Percentiles rank a stretch among this genome's conserved stretches.
Evolutionary conservation across 2,329 filamentous ascomycete species (phyloP).

Genomic region (Boeremia exigua): DNA sequence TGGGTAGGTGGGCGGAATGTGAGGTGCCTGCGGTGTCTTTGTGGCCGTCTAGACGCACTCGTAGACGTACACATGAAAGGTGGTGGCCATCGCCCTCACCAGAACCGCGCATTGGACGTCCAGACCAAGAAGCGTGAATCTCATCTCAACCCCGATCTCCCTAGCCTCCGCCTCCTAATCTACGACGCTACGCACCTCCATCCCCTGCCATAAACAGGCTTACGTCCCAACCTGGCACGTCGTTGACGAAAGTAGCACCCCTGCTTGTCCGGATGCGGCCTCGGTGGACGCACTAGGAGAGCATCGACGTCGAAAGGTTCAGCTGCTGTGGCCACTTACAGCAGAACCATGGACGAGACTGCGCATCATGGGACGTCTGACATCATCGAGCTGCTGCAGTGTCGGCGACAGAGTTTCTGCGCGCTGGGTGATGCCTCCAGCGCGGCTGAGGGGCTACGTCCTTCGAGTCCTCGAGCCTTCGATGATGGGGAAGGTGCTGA

Average conservation of each 20-base stretch:
- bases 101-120: too few species aligned
- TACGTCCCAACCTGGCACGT: not conserved
- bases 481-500: too few species aligned
- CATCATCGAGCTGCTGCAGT: too few species aligned
- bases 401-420: too few species aligned
- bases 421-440: too few species aligned
- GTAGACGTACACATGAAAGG: not conserved
- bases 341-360: too few species aligned
- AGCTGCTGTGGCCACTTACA: not conserved
- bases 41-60: too few species aligned
- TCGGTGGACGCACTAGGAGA: slow-evolving; percentile 1
- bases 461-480: too few species aligned
- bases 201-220: slow-evolving; percentile 2
- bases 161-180: not conserved
- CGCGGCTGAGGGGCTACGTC: too few species aligned
- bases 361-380: too few species aligned
- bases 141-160: too few species aligned
- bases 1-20: not conserved
- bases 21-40: not conserved
- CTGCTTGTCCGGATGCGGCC: slow-evolving; percentile 4
- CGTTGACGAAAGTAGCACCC: slow-evolving; percentile 12
- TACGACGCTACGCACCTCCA: not conserved
- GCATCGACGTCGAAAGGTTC: not conserved
- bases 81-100: not conserved
- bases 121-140: too few species aligned